Conservation (phyloP, 345 rosid species). For the Lumnitzera racemosa region DNA sequence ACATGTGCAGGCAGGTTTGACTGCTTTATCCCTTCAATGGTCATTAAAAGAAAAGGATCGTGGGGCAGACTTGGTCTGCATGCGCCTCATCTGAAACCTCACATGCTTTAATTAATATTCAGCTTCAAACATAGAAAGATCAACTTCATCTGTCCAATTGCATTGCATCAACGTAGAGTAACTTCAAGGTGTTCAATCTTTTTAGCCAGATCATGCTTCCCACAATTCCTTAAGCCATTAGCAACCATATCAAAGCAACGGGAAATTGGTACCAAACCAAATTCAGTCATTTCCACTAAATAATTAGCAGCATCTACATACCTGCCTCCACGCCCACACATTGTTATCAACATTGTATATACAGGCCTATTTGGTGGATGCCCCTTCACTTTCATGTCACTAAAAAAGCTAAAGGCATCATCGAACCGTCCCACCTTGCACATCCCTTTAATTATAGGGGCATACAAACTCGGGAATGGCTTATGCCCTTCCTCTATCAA, state of each 20-base stretch:
- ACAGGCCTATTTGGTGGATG: slow-evolving; percentile 87
- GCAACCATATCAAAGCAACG: slow-evolving; percentile 87
- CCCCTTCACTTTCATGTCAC: slow-evolving; percentile 84
- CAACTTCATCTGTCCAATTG: too few relatives aligned
- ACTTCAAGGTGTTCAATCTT: slow-evolving; percentile 72
- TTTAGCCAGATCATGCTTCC: slow-evolving; percentile 84
- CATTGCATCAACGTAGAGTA: slow-evolving; percentile 24
- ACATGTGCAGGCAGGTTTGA: too few relatives aligned
- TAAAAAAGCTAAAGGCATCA: slow-evolving; percentile 78
- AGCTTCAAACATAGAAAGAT: too few relatives aligned
- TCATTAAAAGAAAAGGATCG: too few relatives aligned
- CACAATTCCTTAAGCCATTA: slow-evolving; percentile 79
- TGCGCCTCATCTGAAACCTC: too few relatives aligned
- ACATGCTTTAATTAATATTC: too few relatives aligned
- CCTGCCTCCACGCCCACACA: slow-evolving; percentile 89
- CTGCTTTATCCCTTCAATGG: too few relatives aligned
- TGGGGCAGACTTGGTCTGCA: too few relatives aligned
- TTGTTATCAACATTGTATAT: slow-evolving; percentile 81
- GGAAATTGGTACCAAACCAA: slow-evolving; percentile 73
- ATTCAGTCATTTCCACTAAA: slow-evolving; percentile 84
- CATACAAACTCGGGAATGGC: slow-evolving; percentile 88
- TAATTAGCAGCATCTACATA: slow-evolving; percentile 75
- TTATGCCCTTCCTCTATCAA: slow-evolving; percentile 78
- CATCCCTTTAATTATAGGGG: slow-evolving; percentile 78
- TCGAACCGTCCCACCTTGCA: slow-evolving; percentile 70